These are phyloP conservation scores for Akanthomyces muscarius DNA, from an alignment of 2,329 filamentous ascomycete genomes.

Conservation along the genomic window DNA sequence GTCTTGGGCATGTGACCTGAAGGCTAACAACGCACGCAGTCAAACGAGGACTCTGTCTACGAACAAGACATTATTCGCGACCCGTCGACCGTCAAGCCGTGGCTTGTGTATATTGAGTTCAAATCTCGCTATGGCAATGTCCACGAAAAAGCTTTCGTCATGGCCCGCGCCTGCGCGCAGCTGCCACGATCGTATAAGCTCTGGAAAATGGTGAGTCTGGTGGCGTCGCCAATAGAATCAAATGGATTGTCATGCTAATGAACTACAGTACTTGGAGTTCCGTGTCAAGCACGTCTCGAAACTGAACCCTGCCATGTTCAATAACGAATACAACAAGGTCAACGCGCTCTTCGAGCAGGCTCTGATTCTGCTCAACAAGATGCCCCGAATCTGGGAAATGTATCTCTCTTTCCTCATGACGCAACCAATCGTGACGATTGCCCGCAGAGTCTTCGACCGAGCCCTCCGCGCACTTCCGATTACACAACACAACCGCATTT, in stretches of 20 bases:
- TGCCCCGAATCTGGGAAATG: slow-evolving; percentile 98
- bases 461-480: slow-evolving; percentile 87
- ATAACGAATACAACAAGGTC: slow-evolving; percentile 83
- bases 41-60: slow-evolving; percentile 88
- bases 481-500: slow-evolving; percentile 93
- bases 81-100: slow-evolving; percentile 81
- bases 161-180: slow-evolving; percentile 86
- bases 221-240: background rate
- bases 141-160: slow-evolving; percentile 78
- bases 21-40: slow-evolving; percentile 41
- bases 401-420: slow-evolving; percentile 86
- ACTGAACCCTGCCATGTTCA: slow-evolving; percentile 77
- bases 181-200: slow-evolving; percentile 95
- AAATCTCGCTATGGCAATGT: slow-evolving; percentile 82
- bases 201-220: slow-evolving; percentile 80
- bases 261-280: slow-evolving; percentile 73
- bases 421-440: slow-evolving; percentile 86
- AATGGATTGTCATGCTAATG: slow-evolving; percentile 4
- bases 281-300: slow-evolving; percentile 75
- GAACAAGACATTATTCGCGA: slow-evolving; percentile 93
- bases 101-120: slow-evolving; percentile 90
- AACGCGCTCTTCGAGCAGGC: slow-evolving; percentile 93
- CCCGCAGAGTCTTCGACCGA: slow-evolving; percentile 84
- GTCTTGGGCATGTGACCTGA: background rate
- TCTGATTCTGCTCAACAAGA: slow-evolving; percentile 92